phyloP scores from a whole-genome alignment of 169 alveolate species.

The Plasmodium gallinaceum region DNA sequence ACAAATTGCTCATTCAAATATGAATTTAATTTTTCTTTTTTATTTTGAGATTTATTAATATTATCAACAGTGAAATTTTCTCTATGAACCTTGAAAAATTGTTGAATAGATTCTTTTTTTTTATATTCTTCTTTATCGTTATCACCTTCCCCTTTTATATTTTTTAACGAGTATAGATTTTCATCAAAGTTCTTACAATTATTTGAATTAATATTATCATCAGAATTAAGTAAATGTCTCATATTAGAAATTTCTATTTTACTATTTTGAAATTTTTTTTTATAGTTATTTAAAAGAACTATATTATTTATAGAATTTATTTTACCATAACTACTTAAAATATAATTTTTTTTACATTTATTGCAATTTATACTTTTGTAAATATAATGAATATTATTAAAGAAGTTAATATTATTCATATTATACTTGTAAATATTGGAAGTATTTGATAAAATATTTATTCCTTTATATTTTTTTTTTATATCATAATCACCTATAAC shows the following conservation, averaged over 20 bases:
- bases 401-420: slow-evolving; percentile 44
- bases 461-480: slow-evolving; percentile 17
- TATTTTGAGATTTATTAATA: not conserved
- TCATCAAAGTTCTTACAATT: not conserved
- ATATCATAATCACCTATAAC: slow-evolving; percentile 74
- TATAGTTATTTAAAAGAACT: slow-evolving; percentile 17
- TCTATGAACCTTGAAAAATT: slow-evolving; percentile 21
- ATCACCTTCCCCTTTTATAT: not conserved
- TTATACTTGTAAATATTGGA: slow-evolving; percentile 62
- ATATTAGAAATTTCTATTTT: not conserved
- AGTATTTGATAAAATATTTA: slow-evolving; percentile 20
- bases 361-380: slow-evolving; percentile 19
- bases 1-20: slow-evolving; percentile 24
- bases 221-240: not conserved
- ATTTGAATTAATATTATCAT: not conserved
- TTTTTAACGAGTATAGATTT: not conserved
- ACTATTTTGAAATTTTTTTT: slow-evolving; percentile 1
- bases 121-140: not conserved
- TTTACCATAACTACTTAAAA: slow-evolving; percentile 70
- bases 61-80: slow-evolving; percentile 8
- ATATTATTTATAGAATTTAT: slow-evolving; percentile 12
- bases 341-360: slow-evolving; percentile 16
- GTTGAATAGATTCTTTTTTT: not conserved
- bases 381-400: slow-evolving; percentile 60
- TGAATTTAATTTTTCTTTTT: not conserved